Percentiles rank a stretch among this genome's conserved stretches.
Evolutionary conservation across 1,284 basidiomycete species (phyloP).

Genomic region (Cutaneotrichosporon spelunceum): DNA sequence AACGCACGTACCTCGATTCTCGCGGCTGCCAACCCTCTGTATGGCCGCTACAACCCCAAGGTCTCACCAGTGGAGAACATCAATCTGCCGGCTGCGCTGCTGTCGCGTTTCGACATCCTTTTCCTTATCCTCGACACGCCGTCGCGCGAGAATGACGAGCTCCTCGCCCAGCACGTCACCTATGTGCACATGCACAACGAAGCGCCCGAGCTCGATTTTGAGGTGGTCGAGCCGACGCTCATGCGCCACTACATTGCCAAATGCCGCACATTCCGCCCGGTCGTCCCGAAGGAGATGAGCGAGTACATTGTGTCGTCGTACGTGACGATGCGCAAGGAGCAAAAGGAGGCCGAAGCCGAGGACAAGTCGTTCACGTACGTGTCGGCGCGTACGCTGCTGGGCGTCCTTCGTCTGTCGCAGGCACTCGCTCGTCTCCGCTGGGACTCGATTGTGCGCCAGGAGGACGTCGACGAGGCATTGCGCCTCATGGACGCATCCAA

Average conservation of each 20-base stretch:
- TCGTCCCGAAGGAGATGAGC: slow-evolving; percentile 79
- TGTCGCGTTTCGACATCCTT: slow-evolving; percentile 93
- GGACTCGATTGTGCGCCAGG: slow-evolving; percentile 70
- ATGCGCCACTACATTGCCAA: slow-evolving; percentile 96
- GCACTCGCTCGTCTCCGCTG: slow-evolving; percentile 89
- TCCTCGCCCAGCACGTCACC: slow-evolving; percentile 94
- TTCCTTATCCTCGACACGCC: slow-evolving; percentile 98
- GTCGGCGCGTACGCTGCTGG: slow-evolving; percentile 93
- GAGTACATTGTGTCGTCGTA: slow-evolving; percentile 94
- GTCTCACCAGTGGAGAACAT: slow-evolving; percentile 98
- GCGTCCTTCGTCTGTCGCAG: slow-evolving; percentile 89
- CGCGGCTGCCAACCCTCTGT: slow-evolving; percentile 96
- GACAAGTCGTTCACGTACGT: slow-evolving; percentile 91
- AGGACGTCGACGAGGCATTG: slow-evolving; percentile 94
- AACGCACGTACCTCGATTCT: slow-evolving; percentile 98
- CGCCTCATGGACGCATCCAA: slow-evolving; percentile 96
- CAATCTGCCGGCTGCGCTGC: slow-evolving; percentile 92
- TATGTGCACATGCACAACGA: slow-evolving; percentile 95
- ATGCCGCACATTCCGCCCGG: slow-evolving; percentile 84
- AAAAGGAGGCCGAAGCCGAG: slow-evolving; percentile 84
- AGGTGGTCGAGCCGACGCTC: slow-evolving; percentile 76
- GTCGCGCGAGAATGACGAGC: slow-evolving; percentile 87
- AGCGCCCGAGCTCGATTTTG: slow-evolving; percentile 74
- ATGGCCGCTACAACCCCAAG: slow-evolving; percentile 96
- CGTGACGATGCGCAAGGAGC: slow-evolving; percentile 86